Base-by-base conservation (phyloP, 129 eudicot species). In the Flaveria sonorensis region DNA sequence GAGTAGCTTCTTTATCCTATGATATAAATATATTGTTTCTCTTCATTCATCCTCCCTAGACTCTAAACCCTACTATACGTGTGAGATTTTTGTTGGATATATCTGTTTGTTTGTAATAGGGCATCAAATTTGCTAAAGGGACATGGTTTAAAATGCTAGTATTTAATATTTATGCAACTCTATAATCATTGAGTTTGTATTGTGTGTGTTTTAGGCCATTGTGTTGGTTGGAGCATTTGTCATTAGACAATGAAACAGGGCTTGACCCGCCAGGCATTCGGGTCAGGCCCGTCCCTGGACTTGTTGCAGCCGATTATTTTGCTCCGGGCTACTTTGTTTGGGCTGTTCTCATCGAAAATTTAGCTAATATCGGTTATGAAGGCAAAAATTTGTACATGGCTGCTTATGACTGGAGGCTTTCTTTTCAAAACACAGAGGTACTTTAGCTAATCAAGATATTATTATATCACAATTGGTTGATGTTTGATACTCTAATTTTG, bases 211-310 rank as follows among this genome's bases (percentile, higher is more conserved):
- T 75, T 70, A 93, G 98, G 91, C 98, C 98, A 26, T 46, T 88
- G 81, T 93, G 98, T 78, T 93, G 98, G 98, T 83, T 90, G 90
- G 98, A 93, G 89, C 98, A 93, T 86, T 83, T 93, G 70, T 82
- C 98, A 19, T 74, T 93, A 80, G 89, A 93, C 87, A 84, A 84
- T 65, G 92, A 90, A 82, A 93, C 98, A 18, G 98, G 98, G 77
- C 98, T 93, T 24, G 98, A 93, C 77, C 97, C 98, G 23, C 96
- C 98, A 11, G 98, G 98, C 77, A 93, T 93, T 81, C 90, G 98
- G 79, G 91, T 93, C 53, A 86, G 98, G 48, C 85, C 98, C 12
- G 92, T 88, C 26, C 90, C 92, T 4, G 98, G 98, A 10, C 89
- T 93, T 15, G 97, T 90, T 75, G 98, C 95, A 45, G 98, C 94